Base-by-base conservation (phyloP, 768 basidiomycete genomes). In the Austroboletus eburneus region DNA sequence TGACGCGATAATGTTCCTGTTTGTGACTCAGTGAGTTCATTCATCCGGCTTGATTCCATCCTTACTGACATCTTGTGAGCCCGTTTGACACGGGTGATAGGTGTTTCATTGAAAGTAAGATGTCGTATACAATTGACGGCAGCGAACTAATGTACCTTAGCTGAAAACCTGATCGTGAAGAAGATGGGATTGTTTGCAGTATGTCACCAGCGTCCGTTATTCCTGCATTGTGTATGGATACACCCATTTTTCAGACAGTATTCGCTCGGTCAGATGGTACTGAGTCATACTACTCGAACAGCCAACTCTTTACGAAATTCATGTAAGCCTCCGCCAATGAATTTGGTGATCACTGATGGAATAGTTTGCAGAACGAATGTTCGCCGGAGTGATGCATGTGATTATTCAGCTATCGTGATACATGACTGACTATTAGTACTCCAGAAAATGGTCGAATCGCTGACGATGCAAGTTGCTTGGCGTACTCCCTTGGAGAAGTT, bases 41-140 rank as follows among this genome's bases (percentile, higher is more conserved):
- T 36, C 10, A n/a, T 29, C 34, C 29, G 12, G 23, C 27, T 38
- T n/a, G n/a, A 25, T 39, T n/a, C n/a, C 35, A 17, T 32, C 13
- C 38, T 45, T 45, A 21, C 42, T 54, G 25, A 54, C 30, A 39
- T 20, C 22, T 3, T 24, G 25, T 21, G 20, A 87, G 85, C 61
- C 86, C 86, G 4, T 89, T 81, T 52, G 87, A 89, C 55, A 87
- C 87, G 20, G 87, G 87, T 10, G 88, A 90, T 66, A 77, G 88
- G n/a, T 81, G 81, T 54, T 82, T 89, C 57, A 80, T 90, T 51
- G 83, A 83, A 51, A 58, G 78, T 78, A 48, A 54, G 73, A 36
- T 9, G 27, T 62, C 21, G 9, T 9, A 33, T 16, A 18, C 25
- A n/a, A 29, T 27, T 6, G 16, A 33, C 16, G 14, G 42, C 14